Percentiles rank a stretch among this genome's conserved stretches.
Evolutionary conservation across 345 rosid species (phyloP).

Genomic region (Toxicodendron radicans): DNA sequence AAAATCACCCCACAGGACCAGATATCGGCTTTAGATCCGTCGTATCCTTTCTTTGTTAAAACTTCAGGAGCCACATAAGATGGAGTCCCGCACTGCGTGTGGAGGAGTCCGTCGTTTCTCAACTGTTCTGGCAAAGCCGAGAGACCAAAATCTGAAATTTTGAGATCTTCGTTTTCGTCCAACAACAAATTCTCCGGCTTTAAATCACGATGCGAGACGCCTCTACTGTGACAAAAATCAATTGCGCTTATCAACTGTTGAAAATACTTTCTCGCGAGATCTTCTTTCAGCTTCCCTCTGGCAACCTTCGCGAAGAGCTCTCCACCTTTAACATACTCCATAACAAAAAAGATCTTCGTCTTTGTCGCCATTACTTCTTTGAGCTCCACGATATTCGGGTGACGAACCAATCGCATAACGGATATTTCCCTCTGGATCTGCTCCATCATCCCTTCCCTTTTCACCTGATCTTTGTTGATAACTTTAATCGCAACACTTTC

Average conservation of each 20-base stretch:
- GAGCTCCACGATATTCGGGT: conserved; percentile 68
- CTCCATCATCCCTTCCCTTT: conserved; percentile 65
- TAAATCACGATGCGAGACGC: conserved; percentile 80
- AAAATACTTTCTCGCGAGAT: conserved; percentile 59
- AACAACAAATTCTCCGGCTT: conserved; percentile 82
- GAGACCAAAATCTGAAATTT: conserved; percentile 78
- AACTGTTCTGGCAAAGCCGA: conserved; percentile 73
- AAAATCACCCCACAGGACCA: conserved; percentile 95
- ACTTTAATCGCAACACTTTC: conserved; percentile 74
- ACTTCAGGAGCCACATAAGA: conserved; percentile 95
- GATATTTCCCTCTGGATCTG: conserved; percentile 74
- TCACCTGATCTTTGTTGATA: conserved; percentile 53
- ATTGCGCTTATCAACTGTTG: conserved; percentile 76
- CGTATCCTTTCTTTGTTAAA: conserved; percentile 77
- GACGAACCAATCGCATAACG: conserved; percentile 75
- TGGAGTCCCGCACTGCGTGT: conserved; percentile 84
- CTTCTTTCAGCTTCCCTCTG: conserved; percentile 65
- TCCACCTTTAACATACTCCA: conserved; percentile 81
- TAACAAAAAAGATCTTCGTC: conserved; percentile 61
- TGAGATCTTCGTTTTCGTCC: conserved; percentile 65
- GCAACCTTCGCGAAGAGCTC: conserved; percentile 68
- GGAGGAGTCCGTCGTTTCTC: conserved; percentile 71
- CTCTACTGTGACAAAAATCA: conserved; percentile 80
- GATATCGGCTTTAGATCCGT: conserved; percentile 74
- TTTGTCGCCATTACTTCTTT: conserved; percentile 80